These are phyloP conservation scores for Aureoboletus auriporus DNA, from an alignment of 768 basidiomycete species.

Conservation along the genomic window DNA sequence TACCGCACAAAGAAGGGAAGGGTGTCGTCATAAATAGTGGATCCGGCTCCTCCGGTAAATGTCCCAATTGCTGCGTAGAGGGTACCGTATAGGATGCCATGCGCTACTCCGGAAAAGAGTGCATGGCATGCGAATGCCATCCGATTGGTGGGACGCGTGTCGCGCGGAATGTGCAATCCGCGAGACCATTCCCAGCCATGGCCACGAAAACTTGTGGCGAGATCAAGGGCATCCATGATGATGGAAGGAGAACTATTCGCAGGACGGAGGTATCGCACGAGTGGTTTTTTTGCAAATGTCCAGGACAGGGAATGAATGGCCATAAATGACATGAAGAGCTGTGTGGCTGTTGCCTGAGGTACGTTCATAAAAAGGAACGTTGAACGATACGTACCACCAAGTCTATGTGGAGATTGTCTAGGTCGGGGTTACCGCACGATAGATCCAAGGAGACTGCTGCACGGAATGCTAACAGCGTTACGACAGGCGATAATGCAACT, in stretches of 20 bases:
- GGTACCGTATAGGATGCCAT: conserved; percentile 41
- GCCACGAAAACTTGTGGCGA: conserved; percentile 53
- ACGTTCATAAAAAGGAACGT: too few species aligned
- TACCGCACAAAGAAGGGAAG: conserved; percentile 25
- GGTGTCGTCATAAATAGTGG: conserved; percentile 30
- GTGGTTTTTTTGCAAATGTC: conserved; percentile 9
- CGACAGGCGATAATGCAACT: conserved; percentile 43
- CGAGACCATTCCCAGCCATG: conserved; percentile 57
- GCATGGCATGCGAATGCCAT: conserved; percentile 36
- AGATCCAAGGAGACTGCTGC: conserved; percentile 23
- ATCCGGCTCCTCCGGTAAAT: conserved; percentile 34
- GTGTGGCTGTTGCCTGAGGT: neutral
- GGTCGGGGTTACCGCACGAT: conserved; percentile 1
- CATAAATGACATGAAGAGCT: conserved; percentile 11
- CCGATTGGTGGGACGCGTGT: conserved; percentile 39
- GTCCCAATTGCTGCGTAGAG: conserved; percentile 46
- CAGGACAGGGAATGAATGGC: conserved; percentile 9
- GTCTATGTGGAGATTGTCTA: conserved; percentile 2
- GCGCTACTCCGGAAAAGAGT: conserved; percentile 28
- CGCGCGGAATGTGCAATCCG: conserved; percentile 24
- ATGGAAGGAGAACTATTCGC: neutral
- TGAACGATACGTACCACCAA: conserved; percentile 8
- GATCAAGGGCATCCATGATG: conserved; percentile 43
- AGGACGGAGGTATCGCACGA: conserved; percentile 9
- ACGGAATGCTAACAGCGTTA: conserved; percentile 40